Evolutionary conservation across 495 filamentous ascomycete species (phyloP).

Genomic region (Aspergillus cristatus): DNA sequence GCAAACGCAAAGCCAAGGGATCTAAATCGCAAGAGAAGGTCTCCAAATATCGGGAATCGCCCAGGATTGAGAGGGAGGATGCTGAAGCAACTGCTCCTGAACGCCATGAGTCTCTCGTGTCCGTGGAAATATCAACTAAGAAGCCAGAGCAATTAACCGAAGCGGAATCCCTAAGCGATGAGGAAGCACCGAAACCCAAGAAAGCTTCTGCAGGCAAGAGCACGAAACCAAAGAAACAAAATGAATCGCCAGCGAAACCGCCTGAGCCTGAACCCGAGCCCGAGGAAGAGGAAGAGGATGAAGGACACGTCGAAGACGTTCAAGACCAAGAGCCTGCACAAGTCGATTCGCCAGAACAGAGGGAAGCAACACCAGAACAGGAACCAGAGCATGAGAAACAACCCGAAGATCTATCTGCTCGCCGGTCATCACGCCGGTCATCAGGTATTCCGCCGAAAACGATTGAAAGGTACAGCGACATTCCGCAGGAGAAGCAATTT

Average conservation of each 20-base stretch:
- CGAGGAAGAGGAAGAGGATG: slow-evolving; percentile 7
- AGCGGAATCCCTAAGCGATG: slow-evolving; percentile 19
- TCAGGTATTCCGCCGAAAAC: slow-evolving; percentile 34
- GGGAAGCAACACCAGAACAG: slow-evolving; percentile 14
- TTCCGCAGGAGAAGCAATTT: slow-evolving; percentile 32
- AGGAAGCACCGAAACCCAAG: slow-evolving; percentile 20
- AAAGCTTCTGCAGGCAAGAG: slow-evolving; percentile 38
- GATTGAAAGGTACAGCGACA: slow-evolving; percentile 35
- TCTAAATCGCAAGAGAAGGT: background rate
- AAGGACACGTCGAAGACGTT: slow-evolving; percentile 16
- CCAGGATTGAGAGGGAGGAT: slow-evolving; percentile 16
- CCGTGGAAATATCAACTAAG: slow-evolving; percentile 27
- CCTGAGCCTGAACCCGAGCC: background rate
- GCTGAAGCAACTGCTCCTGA: slow-evolving; percentile 16
- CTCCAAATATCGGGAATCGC: background rate
- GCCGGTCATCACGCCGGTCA: slow-evolving; percentile 21
- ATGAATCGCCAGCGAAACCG: slow-evolving; percentile 4
- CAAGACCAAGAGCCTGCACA: slow-evolving; percentile 9
- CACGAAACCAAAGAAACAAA: slow-evolving; percentile 36
- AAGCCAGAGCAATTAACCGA: slow-evolving; percentile 28
- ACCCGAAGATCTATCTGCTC: slow-evolving; percentile 10
- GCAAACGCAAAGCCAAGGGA: background rate
- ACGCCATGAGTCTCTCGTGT: slow-evolving; percentile 31
- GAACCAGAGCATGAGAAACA: slow-evolving; percentile 11
- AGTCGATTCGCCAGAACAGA: slow-evolving; percentile 15